Conservation (phyloP, 805 yeast genomes). For the Ogataea parapolymorpha region DNA sequence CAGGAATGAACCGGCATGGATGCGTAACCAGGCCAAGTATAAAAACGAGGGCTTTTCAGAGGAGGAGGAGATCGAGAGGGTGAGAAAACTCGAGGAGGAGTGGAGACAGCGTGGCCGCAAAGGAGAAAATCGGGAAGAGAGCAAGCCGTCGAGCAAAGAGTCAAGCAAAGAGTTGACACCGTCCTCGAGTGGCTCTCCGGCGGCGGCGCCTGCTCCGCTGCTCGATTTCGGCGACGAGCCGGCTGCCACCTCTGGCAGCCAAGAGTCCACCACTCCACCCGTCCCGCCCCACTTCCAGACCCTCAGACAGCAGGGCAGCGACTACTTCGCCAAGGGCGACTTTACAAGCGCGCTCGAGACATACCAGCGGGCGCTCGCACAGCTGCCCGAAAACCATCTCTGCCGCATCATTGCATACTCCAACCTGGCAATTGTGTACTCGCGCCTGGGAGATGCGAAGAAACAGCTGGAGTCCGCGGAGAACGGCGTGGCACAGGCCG, state of each 20-base stretch:
- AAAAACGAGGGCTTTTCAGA: constrained; percentile 40
- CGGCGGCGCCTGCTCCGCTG: neutral
- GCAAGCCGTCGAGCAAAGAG: neutral
- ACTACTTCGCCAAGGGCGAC: constrained; percentile 77
- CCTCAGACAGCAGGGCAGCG: constrained; percentile 54
- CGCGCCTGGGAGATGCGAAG: constrained; percentile 69
- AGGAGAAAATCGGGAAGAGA: constrained; percentile 20
- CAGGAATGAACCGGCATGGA: constrained; percentile 64
- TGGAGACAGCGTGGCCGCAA: constrained; percentile 35
- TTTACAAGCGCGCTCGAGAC: constrained; percentile 60
- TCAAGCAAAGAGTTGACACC: neutral
- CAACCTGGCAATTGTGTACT: constrained; percentile 65
- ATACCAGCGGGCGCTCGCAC: constrained; percentile 47
- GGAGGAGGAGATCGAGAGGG: constrained; percentile 41
- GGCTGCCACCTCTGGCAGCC: neutral
- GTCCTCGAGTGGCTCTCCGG: neutral
- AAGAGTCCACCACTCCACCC: neutral
- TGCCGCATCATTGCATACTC: constrained; percentile 67
- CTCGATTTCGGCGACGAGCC: constrained; percentile 2
- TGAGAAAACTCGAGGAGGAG: constrained; percentile 18
- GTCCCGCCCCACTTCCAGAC: constrained; percentile 38
- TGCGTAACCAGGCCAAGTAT: constrained; percentile 55
- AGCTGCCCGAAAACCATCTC: constrained; percentile 63
- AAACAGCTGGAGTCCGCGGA: constrained; percentile 45
- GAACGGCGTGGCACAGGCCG: constrained; percentile 39